Evolutionary conservation across 2,329 filamentous ascomycete genomes (phyloP).

Genomic region (Dothidotthia symphoricarpi): DNA sequence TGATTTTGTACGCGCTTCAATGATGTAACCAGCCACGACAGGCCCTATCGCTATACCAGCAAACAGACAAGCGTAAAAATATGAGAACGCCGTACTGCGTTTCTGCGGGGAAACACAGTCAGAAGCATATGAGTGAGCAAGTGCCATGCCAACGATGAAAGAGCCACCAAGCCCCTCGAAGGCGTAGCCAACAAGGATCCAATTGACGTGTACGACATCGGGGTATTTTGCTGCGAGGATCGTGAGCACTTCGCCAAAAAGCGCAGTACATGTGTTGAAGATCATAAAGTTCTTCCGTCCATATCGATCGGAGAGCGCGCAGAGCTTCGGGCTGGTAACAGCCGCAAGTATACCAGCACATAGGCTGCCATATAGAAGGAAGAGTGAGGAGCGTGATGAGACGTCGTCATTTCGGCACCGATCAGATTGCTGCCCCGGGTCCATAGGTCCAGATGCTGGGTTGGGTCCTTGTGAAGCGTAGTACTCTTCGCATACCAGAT

Average conservation of each 20-base stretch:
- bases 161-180: conserved; percentile 85
- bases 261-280: conserved; percentile 69
- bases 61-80: conserved; percentile 87
- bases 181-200: conserved; percentile 72
- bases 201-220: conserved; percentile 69
- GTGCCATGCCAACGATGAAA: conserved; percentile 76
- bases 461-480: conserved; percentile 57
- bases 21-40: conserved; percentile 73
- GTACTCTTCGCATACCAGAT: conserved; percentile 80
- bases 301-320: conserved; percentile 80
- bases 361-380: conserved; percentile 73
- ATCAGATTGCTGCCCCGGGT: conserved; percentile 41
- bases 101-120: conserved; percentile 82
- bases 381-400: conserved; percentile 72
- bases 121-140: conserved; percentile 82
- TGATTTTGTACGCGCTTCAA: conserved; percentile 52
- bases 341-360: conserved; percentile 75
- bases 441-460: conserved; percentile 40
- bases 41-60: conserved; percentile 86
- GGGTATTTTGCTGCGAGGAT: conserved; percentile 76
- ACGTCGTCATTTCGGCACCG: conserved; percentile 80
- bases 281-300: conserved; percentile 75
- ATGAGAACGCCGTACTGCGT: conserved; percentile 80
- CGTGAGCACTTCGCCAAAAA: conserved; percentile 71
- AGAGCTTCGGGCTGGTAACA: conserved; percentile 76